These are phyloP conservation scores for Trichoderma koningii DNA, from an alignment of 2,329 filamentous ascomycete species.

Conservation along the genomic window DNA sequence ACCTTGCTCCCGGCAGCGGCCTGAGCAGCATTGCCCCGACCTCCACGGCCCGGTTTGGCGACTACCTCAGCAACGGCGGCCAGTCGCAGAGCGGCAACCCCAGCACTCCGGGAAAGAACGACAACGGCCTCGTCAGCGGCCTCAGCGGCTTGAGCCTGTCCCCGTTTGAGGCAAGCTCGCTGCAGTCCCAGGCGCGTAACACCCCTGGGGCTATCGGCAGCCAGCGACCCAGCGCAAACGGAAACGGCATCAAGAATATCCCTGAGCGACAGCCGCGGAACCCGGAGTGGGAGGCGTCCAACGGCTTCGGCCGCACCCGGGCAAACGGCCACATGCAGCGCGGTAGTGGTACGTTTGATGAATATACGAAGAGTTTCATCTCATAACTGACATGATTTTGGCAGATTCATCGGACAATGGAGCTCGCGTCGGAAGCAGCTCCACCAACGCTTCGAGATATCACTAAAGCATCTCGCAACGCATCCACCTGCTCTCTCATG, in stretches of 20 bases:
- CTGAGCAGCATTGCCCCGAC: conserved; percentile 57
- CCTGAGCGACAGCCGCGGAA: conserved; percentile 66
- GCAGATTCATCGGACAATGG: conserved; percentile 49
- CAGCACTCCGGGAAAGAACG: conserved; percentile 45
- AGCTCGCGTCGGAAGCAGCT: conserved; percentile 42
- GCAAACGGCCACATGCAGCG: conserved; percentile 63
- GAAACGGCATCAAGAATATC: conserved; percentile 47
- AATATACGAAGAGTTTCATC: too few relatives aligned
- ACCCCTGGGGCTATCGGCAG: conserved; percentile 66
- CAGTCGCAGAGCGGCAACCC: conserved; percentile 40
- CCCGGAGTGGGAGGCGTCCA: conserved; percentile 60
- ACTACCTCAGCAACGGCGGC: conserved; percentile 47
- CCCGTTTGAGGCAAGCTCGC: conserved; percentile 50
- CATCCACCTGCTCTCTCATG: conserved; percentile 18
- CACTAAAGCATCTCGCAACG: conserved; percentile 35
- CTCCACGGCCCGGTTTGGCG: conserved; percentile 47
- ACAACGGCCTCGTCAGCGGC: conserved; percentile 48
- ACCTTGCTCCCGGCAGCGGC: conserved; percentile 49
- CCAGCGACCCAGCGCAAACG: conserved; percentile 58
- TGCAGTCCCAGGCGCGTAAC: conserved; percentile 44
- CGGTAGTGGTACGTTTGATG: conserved; percentile 56
- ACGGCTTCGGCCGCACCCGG: conserved; percentile 58
- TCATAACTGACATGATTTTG: conserved; percentile 28
- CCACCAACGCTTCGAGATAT: conserved; percentile 42
- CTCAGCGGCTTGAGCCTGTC: conserved; percentile 56